phyloP scores from a whole-genome alignment of 139 green algal genomes.

The Chlorella vulgaris region DNA sequence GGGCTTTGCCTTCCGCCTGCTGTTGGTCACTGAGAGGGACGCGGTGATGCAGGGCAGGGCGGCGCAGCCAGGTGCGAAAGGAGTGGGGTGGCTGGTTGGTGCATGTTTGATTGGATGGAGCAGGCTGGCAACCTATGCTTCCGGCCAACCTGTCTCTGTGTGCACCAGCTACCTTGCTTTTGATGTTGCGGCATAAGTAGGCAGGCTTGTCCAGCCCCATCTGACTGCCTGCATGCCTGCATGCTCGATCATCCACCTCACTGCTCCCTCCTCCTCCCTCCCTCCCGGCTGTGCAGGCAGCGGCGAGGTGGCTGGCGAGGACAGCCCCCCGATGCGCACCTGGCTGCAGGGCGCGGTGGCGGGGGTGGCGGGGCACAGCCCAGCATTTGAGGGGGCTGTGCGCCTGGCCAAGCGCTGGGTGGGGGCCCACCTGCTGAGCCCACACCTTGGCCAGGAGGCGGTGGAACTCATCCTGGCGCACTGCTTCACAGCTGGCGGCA shows the following conservation, averaged over 20 bases:
- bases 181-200: no score
- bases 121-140: no score
- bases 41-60: constrained; percentile 46
- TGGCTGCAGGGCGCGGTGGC: constrained; percentile 74
- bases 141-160: no score
- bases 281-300: not conserved
- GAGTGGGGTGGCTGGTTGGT: constrained; percentile 3
- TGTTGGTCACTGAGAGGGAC: constrained; percentile 65
- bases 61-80: constrained; percentile 1
- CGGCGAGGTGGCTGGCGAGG: not conserved
- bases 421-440: constrained; percentile 54
- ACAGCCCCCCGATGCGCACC: constrained; percentile 44
- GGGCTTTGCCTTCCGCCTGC: constrained; percentile 79
- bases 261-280: not conserved
- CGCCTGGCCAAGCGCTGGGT: constrained; percentile 73
- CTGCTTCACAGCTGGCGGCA: constrained; percentile 41
- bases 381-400: constrained; percentile 60
- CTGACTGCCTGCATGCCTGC: no score
- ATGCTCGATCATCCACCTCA: no score
- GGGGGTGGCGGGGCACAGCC: constrained; percentile 45
- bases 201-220: no score
- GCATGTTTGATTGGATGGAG: no score
- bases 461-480: constrained; percentile 74
- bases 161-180: no score
- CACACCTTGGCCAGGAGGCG: constrained; percentile 63